These are phyloP conservation scores for Quercus robur DNA, from an alignment of 306 rosid species.

Conservation along the genomic window DNA sequence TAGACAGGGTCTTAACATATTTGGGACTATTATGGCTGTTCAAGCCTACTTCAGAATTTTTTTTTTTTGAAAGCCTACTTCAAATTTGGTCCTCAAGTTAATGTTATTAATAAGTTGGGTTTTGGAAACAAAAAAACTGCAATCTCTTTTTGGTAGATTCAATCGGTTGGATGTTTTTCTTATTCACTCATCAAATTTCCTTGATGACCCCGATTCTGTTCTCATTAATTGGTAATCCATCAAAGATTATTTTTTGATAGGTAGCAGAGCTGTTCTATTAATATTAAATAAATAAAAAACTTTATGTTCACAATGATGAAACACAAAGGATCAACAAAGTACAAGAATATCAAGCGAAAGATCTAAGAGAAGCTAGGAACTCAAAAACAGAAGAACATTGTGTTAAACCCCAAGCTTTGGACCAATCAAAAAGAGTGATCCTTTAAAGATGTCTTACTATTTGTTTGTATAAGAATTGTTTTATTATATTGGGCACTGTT, in stretches of 20 bases:
- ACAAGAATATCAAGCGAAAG: no score
- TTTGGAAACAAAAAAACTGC: background rate
- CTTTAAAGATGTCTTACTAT: background rate
- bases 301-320: no score
- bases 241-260: background rate
- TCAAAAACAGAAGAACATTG: no score
- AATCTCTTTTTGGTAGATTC: background rate
- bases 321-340: no score
- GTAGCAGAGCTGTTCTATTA: no score
- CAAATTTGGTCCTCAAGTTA: background rate
- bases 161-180: background rate
- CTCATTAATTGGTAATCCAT: background rate
- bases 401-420: no score
- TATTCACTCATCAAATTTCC: background rate
- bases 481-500: background rate
- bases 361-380: no score
- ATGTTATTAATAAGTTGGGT: background rate
- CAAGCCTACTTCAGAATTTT: background rate
- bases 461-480: background rate
- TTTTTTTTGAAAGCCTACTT: background rate
- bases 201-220: background rate
- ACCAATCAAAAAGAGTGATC: background rate
- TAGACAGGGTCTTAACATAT: no score
- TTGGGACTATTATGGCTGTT: background rate
- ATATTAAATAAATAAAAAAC: no score